A percentile compares a stretch with the other conserved stretches of the same genome.
phyloP scores from a whole-genome alignment of 2,329 filamentous ascomycete genomes.

The Apiospora saccharicola region DNA sequence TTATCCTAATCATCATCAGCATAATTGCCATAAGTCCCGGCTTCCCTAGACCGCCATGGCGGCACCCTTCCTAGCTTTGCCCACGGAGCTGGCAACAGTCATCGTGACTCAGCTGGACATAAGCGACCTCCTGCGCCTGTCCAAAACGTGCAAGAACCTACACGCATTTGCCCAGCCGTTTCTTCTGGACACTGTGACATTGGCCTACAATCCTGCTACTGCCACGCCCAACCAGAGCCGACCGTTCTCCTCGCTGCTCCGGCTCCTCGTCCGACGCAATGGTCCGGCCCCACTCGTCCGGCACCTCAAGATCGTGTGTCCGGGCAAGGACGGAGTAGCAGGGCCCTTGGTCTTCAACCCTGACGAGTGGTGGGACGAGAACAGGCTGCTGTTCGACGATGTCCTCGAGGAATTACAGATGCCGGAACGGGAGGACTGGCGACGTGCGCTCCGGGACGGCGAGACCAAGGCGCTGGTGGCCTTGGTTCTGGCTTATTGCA shows the following conservation, averaged over 20 bases:
- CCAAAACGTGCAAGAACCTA: not conserved
- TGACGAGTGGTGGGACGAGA: not conserved
- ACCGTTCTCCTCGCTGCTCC: not conserved
- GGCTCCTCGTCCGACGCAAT: not conserved
- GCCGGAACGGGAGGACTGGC: not conserved
- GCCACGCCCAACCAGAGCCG: not conserved
- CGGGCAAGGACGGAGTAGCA: not conserved
- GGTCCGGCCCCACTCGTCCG: not conserved
- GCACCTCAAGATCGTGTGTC: not conserved
- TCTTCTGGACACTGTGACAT: not conserved
- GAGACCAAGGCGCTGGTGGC: not conserved
- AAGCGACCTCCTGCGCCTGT: not conserved
- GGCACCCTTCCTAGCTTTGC: conserved; percentile 1
- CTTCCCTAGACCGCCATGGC: not conserved
- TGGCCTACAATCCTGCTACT: not conserved
- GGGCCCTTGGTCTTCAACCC: not conserved
- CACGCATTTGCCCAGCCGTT: not conserved
- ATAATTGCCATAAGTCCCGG: not conserved
- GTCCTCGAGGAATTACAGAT: not conserved
- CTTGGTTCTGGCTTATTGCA: not conserved
- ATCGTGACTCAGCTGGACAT: not conserved
- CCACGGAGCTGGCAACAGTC: not conserved
- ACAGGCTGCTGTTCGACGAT: not conserved
- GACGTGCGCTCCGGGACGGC: not conserved
- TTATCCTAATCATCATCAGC: not conserved